phyloP scores from a whole-genome alignment of 805 yeast species.

The Starmerella stellata region DNA sequence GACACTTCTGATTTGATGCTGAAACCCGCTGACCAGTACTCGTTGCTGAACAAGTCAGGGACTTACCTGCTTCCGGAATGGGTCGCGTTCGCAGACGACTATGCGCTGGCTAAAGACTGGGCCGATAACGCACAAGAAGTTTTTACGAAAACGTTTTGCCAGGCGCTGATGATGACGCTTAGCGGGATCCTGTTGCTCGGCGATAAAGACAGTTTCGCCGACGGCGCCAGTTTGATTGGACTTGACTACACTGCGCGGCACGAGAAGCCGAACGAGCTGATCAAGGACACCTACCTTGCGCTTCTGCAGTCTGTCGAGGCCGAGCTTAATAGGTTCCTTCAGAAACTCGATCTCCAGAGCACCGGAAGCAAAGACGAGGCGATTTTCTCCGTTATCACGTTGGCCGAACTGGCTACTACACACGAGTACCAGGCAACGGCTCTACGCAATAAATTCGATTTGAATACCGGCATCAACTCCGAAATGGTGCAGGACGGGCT shows the following conservation, averaged over 20 bases:
- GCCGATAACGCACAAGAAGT: conserved; percentile 23
- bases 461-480: conserved; percentile 22
- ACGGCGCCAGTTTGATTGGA: conserved; percentile 27
- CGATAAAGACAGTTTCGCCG: conserved; percentile 19
- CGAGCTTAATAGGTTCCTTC: conserved; percentile 22
- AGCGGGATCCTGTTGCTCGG: conserved; percentile 27
- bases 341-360: conserved; percentile 19
- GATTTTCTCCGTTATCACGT: conserved; percentile 23
- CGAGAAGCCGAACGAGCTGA: conserved; percentile 19
- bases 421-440: conserved; percentile 16
- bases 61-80: conserved; percentile 23
- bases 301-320: conserved; percentile 22
- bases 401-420: conserved; percentile 21
- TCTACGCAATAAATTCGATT: conserved; percentile 24
- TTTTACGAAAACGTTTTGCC: conserved; percentile 21
- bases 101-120: conserved; percentile 28
- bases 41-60: conserved; percentile 18
- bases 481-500: conserved; percentile 26
- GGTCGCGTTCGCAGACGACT: conserved; percentile 25
- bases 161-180: conserved; percentile 22
- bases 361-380: conserved; percentile 11
- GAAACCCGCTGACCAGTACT: conserved; percentile 17
- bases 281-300: conserved; percentile 22
- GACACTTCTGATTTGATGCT: conserved; percentile 15
- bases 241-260: conserved; percentile 20